A percentile compares a stretch with the other conserved stretches of the same genome.
phyloP scores from a whole-genome alignment of 306 rosid species.

The Cucurbita moschata region DNA sequence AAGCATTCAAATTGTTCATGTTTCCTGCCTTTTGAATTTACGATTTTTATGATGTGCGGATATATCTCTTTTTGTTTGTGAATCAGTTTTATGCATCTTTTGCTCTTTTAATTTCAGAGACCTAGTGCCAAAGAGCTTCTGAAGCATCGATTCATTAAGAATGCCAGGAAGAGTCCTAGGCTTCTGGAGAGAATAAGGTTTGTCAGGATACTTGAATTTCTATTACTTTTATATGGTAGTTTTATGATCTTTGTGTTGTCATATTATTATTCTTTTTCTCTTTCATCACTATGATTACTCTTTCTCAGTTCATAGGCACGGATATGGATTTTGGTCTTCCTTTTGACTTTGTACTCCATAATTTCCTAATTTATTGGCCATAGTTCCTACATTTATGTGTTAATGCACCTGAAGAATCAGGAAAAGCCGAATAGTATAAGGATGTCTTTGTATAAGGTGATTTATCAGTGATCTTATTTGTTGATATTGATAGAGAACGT shows the following conservation, averaged over 20 bases:
- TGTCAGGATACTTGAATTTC: conserved; percentile 8
- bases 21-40: background rate
- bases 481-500: conserved; percentile 61
- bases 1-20: background rate
- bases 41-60: background rate
- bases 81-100: background rate
- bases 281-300: too few relatives aligned
- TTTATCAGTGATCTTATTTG: conserved; percentile 7
- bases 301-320: background rate
- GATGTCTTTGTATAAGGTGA: background rate
- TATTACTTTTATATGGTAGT: conserved; percentile 11
- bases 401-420: background rate
- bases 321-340: background rate
- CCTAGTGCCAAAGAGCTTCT: conserved; percentile 94
- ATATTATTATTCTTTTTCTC: background rate
- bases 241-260: background rate
- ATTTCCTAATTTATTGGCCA: background rate
- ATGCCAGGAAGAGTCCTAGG: conserved; percentile 73
- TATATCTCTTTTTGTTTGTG: background rate
- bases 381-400: background rate
- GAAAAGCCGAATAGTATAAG: background rate
- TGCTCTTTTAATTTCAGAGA: conserved; percentile 49
- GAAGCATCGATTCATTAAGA: conserved; percentile 80
- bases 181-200: conserved; percentile 91
- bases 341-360: background rate